phyloP scores from a whole-genome alignment of 345 rosid genomes.

The Populus nigra region DNA sequence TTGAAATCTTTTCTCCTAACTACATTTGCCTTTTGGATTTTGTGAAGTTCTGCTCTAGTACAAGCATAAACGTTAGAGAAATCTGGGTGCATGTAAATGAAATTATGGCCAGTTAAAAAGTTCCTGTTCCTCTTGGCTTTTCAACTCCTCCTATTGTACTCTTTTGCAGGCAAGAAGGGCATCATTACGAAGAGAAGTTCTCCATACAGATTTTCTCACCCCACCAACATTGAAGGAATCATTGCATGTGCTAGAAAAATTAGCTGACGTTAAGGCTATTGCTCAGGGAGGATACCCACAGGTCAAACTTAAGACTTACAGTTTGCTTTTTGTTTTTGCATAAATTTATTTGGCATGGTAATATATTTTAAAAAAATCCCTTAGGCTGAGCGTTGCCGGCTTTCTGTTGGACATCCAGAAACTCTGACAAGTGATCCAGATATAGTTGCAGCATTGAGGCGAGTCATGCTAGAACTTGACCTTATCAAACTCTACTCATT shows the following conservation, averaged over 20 bases:
- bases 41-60: background rate
- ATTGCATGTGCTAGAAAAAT: conserved; percentile 51
- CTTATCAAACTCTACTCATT: background rate
- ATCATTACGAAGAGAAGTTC: conserved; percentile 59
- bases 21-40: background rate
- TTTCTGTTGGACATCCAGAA: conserved; percentile 78
- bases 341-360: background rate
- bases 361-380: conserved; percentile 17
- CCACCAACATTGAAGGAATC: conserved; percentile 80
- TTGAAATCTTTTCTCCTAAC: background rate
- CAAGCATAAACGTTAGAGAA: background rate
- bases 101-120: background rate
- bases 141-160: background rate
- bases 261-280: conserved; percentile 63
- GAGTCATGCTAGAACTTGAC: conserved; percentile 3
- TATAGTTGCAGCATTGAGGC: conserved; percentile 76
- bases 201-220: conserved; percentile 76
- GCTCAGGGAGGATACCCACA: conserved; percentile 91
- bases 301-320: conserved; percentile 36
- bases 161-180: conserved; percentile 63
- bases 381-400: conserved; percentile 91
- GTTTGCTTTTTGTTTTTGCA: background rate
- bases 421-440: conserved; percentile 57
- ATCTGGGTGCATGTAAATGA: background rate
- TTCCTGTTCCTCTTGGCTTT: background rate